These are phyloP conservation scores for Davidsoniella australis DNA, from an alignment of 2,329 filamentous ascomycete genomes.

Conservation along the genomic window DNA sequence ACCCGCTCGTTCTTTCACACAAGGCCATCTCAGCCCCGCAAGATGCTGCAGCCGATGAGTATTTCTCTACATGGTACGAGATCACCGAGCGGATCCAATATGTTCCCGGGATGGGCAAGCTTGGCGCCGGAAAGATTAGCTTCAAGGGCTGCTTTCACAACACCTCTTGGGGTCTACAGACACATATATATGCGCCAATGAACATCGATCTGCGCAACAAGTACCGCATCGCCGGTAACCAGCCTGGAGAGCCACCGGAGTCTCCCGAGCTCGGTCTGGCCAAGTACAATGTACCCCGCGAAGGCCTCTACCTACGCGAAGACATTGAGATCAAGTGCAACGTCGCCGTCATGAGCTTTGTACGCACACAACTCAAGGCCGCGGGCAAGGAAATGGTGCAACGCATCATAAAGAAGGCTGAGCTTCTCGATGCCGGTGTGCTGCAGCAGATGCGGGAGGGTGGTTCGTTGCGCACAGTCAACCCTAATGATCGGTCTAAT, in stretches of 20 bases:
- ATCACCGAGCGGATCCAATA: constrained; percentile 53
- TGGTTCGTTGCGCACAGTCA: constrained; percentile 42
- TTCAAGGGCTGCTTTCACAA: constrained; percentile 60
- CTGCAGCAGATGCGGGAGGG: constrained; percentile 52
- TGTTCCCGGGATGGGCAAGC: constrained; percentile 46
- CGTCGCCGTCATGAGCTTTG: constrained; percentile 44
- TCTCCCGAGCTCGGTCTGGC: constrained; percentile 41
- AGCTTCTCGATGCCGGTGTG: constrained; percentile 47
- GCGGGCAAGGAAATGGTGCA: constrained; percentile 51
- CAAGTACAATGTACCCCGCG: constrained; percentile 40
- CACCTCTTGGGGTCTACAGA: constrained; percentile 55
- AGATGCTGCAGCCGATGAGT: constrained; percentile 51
- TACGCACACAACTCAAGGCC: constrained; percentile 49
- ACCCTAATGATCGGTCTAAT: constrained; percentile 33
- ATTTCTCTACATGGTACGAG: constrained; percentile 59
- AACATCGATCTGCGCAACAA: constrained; percentile 50
- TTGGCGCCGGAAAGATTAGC: constrained; percentile 46
- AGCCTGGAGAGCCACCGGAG: constrained; percentile 48
- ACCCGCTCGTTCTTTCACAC: constrained; percentile 48
- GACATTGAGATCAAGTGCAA: constrained; percentile 58
- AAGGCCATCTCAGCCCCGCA: constrained; percentile 48
- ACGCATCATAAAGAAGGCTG: constrained; percentile 54
- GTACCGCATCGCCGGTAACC: constrained; percentile 51
- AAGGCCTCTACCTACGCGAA: constrained; percentile 51
- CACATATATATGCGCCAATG: constrained; percentile 53